Conservation (phyloP, 495 filamentous ascomycete species). For the Letharia columbiana region DNA sequence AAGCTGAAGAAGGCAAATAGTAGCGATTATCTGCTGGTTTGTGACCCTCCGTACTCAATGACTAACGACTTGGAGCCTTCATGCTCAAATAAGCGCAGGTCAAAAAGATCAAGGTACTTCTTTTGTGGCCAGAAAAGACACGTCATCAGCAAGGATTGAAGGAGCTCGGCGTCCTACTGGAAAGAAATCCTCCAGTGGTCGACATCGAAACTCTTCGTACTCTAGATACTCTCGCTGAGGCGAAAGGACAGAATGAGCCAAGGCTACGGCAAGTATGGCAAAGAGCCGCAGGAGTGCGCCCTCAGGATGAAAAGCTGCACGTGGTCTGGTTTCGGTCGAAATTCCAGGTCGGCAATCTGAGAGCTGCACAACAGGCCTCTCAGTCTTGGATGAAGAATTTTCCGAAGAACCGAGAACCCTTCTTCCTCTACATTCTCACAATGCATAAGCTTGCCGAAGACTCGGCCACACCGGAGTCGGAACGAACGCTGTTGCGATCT, state of each 20-base stretch:
- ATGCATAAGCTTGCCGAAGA: slow-evolving; percentile 37
- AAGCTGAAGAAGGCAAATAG: slow-evolving; percentile 54
- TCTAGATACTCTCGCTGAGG: slow-evolving; percentile 39
- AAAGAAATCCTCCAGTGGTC: slow-evolving; percentile 40
- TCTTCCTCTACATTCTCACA: slow-evolving; percentile 51
- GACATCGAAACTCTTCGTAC: slow-evolving; percentile 39
- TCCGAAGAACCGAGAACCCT: slow-evolving; percentile 46
- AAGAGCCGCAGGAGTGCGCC: slow-evolving; percentile 43
- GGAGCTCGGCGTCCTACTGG: slow-evolving; percentile 41
- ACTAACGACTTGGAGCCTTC: neutral
- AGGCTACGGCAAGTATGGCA: slow-evolving; percentile 42
- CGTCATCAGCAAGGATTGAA: slow-evolving; percentile 37
- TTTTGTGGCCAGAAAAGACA: slow-evolving; percentile 37
- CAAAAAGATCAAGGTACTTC: slow-evolving; percentile 46
- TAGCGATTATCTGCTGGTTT: slow-evolving; percentile 22
- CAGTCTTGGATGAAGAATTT: slow-evolving; percentile 45
- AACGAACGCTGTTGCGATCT: slow-evolving; percentile 47
- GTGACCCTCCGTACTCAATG: neutral
- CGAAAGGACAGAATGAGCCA: slow-evolving; percentile 31
- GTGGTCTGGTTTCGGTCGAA: slow-evolving; percentile 45
- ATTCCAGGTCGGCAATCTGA: slow-evolving; percentile 44
- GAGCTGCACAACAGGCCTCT: slow-evolving; percentile 44
- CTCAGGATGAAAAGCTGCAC: slow-evolving; percentile 44
- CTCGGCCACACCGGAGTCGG: slow-evolving; percentile 35
- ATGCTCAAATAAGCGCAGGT: slow-evolving; percentile 30